A percentile compares a stretch with the other conserved stretches of the same genome.
These are phyloP conservation scores for Oryza nivara DNA, from an alignment of 176 grass and related monocot species.

Conservation along the genomic window DNA sequence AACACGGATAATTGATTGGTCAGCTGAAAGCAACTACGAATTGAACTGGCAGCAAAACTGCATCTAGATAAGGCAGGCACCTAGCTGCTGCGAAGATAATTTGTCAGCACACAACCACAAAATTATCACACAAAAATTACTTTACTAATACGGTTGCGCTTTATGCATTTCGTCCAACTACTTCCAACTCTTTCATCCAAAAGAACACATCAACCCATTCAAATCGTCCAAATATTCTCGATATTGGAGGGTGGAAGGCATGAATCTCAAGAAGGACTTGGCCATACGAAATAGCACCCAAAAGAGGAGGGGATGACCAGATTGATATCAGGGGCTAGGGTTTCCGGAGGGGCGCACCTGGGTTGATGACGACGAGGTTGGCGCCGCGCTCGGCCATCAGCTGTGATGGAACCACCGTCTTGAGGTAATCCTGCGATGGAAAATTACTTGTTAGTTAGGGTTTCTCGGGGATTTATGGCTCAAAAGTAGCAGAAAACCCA, in stretches of 20 bases:
- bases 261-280: not conserved
- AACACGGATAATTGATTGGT: not conserved
- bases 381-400: slow-evolving; percentile 85
- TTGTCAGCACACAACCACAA: not conserved
- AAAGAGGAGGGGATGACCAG: not conserved
- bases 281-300: not conserved
- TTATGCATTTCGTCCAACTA: no score
- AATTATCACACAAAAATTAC: not conserved
- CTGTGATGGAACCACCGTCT: slow-evolving; percentile 87
- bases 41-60: not conserved
- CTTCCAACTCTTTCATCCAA: not conserved
- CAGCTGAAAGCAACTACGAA: slow-evolving; percentile 9
- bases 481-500: not conserved
- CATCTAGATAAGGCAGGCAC: not conserved
- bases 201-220: not conserved
- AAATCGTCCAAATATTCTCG: not conserved
- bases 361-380: slow-evolving; percentile 96
- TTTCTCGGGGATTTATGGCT: slow-evolving; percentile 24
- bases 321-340: slow-evolving; percentile 7
- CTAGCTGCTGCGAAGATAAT: not conserved
- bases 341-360: slow-evolving; percentile 51
- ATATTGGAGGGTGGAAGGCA: not conserved
- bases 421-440: slow-evolving; percentile 74
- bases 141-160: no score
- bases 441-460: slow-evolving; percentile 18